A percentile compares a stretch with the other conserved stretches of the same genome.
phyloP scores from a whole-genome alignment of 2,329 filamentous ascomycete genomes.

The Elsinoe necatrix region DNA sequence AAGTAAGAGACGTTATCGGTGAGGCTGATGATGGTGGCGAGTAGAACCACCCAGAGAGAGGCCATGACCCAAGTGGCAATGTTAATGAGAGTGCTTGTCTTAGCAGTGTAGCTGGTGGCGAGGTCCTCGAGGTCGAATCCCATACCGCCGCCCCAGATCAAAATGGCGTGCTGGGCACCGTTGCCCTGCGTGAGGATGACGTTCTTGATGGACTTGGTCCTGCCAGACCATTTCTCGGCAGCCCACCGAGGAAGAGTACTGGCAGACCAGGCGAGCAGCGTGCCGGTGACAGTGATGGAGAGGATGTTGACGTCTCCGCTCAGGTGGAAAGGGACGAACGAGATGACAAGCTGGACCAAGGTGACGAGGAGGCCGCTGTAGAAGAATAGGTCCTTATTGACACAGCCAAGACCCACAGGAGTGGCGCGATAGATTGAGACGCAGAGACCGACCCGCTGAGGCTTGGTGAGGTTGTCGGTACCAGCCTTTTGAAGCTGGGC shows the following conservation, averaged over 20 bases:
- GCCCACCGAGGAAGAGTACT: neutral
- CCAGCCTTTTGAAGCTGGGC: neutral
- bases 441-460: neutral
- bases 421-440: neutral
- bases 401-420: neutral
- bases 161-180: neutral
- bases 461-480: neutral
- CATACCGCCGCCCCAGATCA: neutral
- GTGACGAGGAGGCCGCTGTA: neutral
- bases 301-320: neutral
- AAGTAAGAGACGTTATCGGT: neutral
- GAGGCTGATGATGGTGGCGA: neutral
- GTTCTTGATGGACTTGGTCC: neutral
- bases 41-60: neutral
- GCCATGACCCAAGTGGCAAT: constrained; percentile 90
- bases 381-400: neutral
- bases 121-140: neutral
- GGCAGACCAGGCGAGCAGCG: neutral
- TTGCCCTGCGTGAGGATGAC: neutral
- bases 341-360: neutral
- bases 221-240: neutral
- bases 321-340: neutral
- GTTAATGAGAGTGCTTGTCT: constrained; percentile 70
- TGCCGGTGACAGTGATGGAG: neutral
- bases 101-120: neutral